Conservation (phyloP, 257 asterid species). For the Nicotiana otophora region DNA sequence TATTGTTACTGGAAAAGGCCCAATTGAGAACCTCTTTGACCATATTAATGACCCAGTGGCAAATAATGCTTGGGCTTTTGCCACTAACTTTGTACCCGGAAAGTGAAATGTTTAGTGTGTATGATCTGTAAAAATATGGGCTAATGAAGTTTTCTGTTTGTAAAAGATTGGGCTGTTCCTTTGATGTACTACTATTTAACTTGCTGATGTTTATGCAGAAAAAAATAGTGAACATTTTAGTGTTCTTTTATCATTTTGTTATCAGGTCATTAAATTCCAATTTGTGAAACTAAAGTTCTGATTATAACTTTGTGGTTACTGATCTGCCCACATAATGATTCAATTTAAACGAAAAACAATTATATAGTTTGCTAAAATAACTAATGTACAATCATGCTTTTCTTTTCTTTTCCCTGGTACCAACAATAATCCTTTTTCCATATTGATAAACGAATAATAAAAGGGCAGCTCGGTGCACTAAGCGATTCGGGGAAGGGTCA, state of each 20-base stretch:
- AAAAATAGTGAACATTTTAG: too few species aligned
- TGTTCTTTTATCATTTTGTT: neutral
- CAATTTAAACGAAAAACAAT: too few species aligned
- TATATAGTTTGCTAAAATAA: too few species aligned
- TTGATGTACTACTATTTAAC: neutral
- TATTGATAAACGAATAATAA: too few species aligned
- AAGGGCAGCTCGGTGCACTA: too few species aligned
- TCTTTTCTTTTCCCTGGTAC: neutral
- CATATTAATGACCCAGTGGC: slow-evolving; percentile 78
- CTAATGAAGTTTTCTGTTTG: neutral
- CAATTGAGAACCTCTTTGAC: slow-evolving; percentile 63
- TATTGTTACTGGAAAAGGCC: slow-evolving; percentile 85
- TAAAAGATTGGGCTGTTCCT: too few species aligned
- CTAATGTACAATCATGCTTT: neutral
- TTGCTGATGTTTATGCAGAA: neutral
- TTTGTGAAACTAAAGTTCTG: too few species aligned
- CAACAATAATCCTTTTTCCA: too few species aligned
- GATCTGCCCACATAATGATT: too few species aligned
- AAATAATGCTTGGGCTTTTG: slow-evolving; percentile 87
- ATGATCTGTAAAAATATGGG: neutral
- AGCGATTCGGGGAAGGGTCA: fast-evolving
- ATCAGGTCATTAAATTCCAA: too few species aligned
- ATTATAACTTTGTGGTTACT: too few species aligned
- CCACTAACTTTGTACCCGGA: slow-evolving; percentile 84
- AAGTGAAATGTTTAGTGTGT: slow-evolving; percentile 28